Base-by-base conservation (phyloP, 495 filamentous ascomycete genomes). In the Cladorrhinum samala region DNA sequence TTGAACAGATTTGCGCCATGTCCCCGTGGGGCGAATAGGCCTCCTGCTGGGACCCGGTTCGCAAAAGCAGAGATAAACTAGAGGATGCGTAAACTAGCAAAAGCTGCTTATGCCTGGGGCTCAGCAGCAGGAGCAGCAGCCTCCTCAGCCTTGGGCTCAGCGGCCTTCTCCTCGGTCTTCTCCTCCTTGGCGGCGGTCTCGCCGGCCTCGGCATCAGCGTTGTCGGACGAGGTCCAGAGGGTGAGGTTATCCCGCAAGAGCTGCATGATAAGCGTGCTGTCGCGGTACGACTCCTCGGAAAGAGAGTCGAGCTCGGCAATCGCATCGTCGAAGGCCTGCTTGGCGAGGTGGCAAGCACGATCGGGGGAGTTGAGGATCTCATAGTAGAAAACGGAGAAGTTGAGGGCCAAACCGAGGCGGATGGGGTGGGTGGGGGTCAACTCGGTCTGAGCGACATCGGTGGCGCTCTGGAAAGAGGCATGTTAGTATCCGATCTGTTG, bases 331-430 rank as follows among this genome's bases (percentile, higher is more conserved):
- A 98, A 98, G 23, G 94, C 92, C 73, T 97, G 91, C 86, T 98
- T 98, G 73, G 93, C 93, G 57, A 98, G 87, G 70, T 97, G 93
- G 84, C 93, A 97, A 61, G 93, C 93, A 74, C 94, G 91, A 73
- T 98, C 93, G 54, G 93, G 93, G 18, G 93, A 93, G 79, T 97
- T 98, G 64, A 97, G 81, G 73, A 98, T 98, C 80, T 98, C 93
- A 70, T 98, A 98, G 85, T 98, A 97, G 82, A 98, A 98, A 65
- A 98, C 93, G 41, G 93, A 98, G 82, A 98, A 97, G 88, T 98
- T 98, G 48, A 97, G 85, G 65, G 93, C 93, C 59, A 98, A 84
- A 68, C 93, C 93, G 47, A 98, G 90, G 64, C 93, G 93, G 79
- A 98, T 98, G 70, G 93, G 93, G 82, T 98, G 93, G 49, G 93